Base-by-base conservation (phyloP, 371 early-diverging fungal species). In the Mortierella sp. region DNA sequence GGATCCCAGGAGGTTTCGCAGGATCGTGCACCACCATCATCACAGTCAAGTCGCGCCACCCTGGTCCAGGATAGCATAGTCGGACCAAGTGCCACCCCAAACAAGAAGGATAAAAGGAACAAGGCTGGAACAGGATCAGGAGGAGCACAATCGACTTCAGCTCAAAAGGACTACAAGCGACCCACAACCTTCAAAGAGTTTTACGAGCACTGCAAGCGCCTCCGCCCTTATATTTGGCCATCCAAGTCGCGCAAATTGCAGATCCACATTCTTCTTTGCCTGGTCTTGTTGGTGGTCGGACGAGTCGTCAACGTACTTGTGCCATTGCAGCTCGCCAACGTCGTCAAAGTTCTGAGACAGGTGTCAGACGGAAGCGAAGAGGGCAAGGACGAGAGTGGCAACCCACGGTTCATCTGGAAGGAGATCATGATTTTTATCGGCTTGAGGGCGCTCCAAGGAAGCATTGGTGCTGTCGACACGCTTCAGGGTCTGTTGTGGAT, bases 201-300 rank as follows among this genome's bases (percentile, higher is more conserved):
- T 73, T 86, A 86, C 50, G 64, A 55, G n/a, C 92, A 92, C 29
- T 86, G 93, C 79, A 77, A 87, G 48, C 90, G 90, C 39, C 89
- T 97, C 8, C 63, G 93, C 41, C 98, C 98, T 5, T 97, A 92
- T 65, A 86, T 97, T 47, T 96, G 97, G 96, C 97, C 97, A n/a
- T 88, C 89, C 8, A 83, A 87, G 11, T 89, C 91, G n/a, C 69
- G 80, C 10, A 71, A 85, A 39, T 87, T 97, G 19, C 96, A 96
- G 83, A 26, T 90, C 2, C 87, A 92, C 34, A 91, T 97, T n/a
- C 64, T 94, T 9, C 71, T 90, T 13, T 96, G 95, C 68, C 84
- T 96, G 70, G 61, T 84, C 0, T 76, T 95, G 29, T 88, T 98
- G 71, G 71, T 91, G 2, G 66, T 90, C 14, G 97, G 97, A 0